These are phyloP conservation scores for Condylostoma magnum DNA, from an alignment of 169 alveolate genomes.

Conservation along the genomic window DNA sequence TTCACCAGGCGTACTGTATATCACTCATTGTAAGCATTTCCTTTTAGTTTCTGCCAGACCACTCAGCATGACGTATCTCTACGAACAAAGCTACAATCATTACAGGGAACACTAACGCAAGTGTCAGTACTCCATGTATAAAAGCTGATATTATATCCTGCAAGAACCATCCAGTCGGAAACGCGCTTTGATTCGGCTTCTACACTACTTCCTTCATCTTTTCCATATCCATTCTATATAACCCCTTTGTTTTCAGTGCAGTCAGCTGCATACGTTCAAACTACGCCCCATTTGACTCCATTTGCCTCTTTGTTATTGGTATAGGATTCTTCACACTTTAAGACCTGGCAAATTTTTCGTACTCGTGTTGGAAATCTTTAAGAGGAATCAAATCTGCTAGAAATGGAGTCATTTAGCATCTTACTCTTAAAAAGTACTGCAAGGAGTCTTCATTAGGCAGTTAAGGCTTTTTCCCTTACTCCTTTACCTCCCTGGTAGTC, in stretches of 20 bases:
- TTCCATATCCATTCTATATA: not conserved
- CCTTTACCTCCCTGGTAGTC: not conserved
- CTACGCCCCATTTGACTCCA: not conserved
- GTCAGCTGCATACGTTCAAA: conserved; percentile 3
- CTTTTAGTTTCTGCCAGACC: not conserved
- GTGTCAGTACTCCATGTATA: not conserved
- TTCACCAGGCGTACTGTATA: conserved; percentile 5
- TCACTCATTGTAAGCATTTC: not conserved
- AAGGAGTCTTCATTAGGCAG: conserved; percentile 7
- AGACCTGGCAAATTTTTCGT: conserved; percentile 11
- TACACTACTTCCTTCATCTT: not conserved
- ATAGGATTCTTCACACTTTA: not conserved
- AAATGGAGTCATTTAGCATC: not conserved
- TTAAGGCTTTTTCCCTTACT: not conserved
- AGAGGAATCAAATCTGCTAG: not conserved
- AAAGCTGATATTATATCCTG: not conserved
- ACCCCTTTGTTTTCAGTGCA: not conserved
- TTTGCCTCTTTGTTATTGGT: not conserved
- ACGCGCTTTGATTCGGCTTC: not conserved
- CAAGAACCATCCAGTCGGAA: conserved; percentile 1
- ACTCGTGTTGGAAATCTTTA: not conserved
- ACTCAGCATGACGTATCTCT: not conserved
- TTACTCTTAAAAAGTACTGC: not conserved
- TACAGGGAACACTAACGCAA: not conserved
- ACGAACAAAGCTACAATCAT: not conserved